Conservation (phyloP, 768 basidiomycete species). For the Trametes elegans region DNA sequence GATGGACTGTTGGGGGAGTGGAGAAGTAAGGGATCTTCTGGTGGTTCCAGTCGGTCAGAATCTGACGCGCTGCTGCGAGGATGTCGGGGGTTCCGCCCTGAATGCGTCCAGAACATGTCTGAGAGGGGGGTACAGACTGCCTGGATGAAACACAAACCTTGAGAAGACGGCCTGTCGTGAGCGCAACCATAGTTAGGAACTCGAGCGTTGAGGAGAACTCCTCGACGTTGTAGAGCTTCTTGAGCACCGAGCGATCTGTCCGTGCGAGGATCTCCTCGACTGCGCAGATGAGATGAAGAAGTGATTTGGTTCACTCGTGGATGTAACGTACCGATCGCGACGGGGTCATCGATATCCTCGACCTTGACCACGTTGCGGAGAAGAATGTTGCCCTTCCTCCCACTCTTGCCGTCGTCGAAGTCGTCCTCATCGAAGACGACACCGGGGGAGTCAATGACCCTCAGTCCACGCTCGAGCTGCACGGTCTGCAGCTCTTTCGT, state of each 20-base stretch:
- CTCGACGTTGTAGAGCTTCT: conserved; percentile 84
- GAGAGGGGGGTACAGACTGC: not conserved
- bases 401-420: conserved; percentile 44
- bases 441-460: conserved; percentile 93
- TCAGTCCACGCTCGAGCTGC: conserved; percentile 88
- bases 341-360: conserved; percentile 88
- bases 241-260: conserved; percentile 67
- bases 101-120: not conserved
- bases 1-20: conserved; percentile 72
- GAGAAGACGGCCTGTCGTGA: conserved; percentile 77
- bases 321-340: conserved; percentile 71
- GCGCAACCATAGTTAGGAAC: conserved; percentile 87
- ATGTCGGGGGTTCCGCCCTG: conserved; percentile 92
- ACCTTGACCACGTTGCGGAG: conserved; percentile 88
- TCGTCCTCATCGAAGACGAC: conserved; percentile 92
- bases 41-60: conserved; percentile 92
- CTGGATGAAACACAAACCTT: conserved; percentile 49
- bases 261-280: conserved; percentile 85
- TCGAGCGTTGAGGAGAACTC: conserved; percentile 69
- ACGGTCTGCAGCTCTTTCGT: conserved; percentile 91
- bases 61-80: conserved; percentile 73
- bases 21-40: conserved; percentile 94
- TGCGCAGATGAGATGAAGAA: conserved; percentile 28
- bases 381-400: conserved; percentile 54
- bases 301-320: no score